These are phyloP conservation scores for Tuber calosporum DNA, from an alignment of 495 filamentous ascomycete genomes.

Conservation along the genomic window DNA sequence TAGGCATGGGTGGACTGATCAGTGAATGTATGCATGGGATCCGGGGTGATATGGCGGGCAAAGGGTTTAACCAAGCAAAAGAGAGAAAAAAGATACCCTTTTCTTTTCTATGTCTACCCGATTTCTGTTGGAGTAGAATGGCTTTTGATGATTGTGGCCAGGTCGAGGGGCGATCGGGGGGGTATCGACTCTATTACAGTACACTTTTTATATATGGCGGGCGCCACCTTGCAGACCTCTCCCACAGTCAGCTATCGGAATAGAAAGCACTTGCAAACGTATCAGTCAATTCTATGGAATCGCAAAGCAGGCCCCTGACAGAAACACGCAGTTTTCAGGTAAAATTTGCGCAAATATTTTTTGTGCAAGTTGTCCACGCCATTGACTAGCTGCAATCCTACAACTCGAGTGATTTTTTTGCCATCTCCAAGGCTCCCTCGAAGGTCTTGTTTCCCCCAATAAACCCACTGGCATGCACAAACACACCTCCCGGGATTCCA, in stretches of 20 bases:
- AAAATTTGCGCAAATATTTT: neutral
- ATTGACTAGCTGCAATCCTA: conserved; percentile 28
- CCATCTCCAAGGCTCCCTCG: conserved; percentile 85
- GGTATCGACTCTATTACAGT: neutral
- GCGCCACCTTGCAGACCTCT: neutral
- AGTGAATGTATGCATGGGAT: neutral
- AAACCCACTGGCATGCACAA: conserved; percentile 90
- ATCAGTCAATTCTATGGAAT: neutral
- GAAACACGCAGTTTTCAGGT: neutral
- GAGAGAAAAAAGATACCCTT: conserved; percentile 8
- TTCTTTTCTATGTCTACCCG: neutral
- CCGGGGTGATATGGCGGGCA: neutral
- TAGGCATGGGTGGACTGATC: neutral
- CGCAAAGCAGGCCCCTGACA: neutral
- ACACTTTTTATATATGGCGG: neutral
- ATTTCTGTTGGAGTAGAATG: neutral
- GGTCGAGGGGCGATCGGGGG: neutral
- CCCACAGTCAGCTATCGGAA: neutral
- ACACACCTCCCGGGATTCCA: conserved; percentile 71
- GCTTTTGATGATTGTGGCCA: neutral
- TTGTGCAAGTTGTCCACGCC: neutral
- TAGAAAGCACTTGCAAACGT: neutral
- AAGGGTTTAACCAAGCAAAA: conserved; percentile 13
- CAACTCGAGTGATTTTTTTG: conserved; percentile 59
- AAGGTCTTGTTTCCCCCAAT: conserved; percentile 90